Base-by-base conservation (phyloP, 2,329 filamentous ascomycete genomes). In the Diaporthe batatas region DNA sequence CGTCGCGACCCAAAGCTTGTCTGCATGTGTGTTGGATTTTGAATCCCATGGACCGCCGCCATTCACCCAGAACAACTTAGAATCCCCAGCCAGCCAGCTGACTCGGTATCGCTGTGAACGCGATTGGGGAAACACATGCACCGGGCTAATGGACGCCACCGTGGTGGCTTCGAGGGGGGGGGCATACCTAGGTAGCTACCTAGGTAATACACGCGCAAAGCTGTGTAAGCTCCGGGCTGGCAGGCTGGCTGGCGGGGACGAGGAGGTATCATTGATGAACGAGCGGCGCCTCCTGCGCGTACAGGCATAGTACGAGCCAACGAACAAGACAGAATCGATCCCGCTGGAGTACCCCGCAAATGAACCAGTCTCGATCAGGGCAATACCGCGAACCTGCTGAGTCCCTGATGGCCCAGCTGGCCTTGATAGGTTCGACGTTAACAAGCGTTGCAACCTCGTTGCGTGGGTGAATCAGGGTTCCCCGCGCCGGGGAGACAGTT, bases 401-500 rank as follows among this genome's bases (percentile, higher is more conserved):
- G 18, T 29, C 11, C 29, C 36, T 21, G 29, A 25, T 5, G 44
- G 10, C n/a, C 29, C 25, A 23, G 21, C 23, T 36, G 29, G 16
- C 21, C 21, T 65, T 65, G 29, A 51, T 65, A 65, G 29, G 62
- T 44, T 51, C 62, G 18, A 36, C 21, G 36, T 6, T 12, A 25
- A 18, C 32, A 51, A 51, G 62, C n/a, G 44, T n/a, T 65, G 62
- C 62, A 65, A 65, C 62, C 62, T 65, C 34, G 29, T 36, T 51
- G 62, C 62, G 62, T 65, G 62, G 62, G 59, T 12, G 34, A 25
- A 21, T 36, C 62, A 65, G 44, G 62, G 62, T 65, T 65, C 62
- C 62, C 62, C 62, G 62, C 62, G 62, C 57, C 16, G 39, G 25
- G 18, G 29, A 10, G 47, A 25, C 11, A 0, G 25, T 8, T 18